These are phyloP conservation scores for Echeveria elegans DNA, from an alignment of 164 flowering plant genomes.

Conservation along the genomic window DNA sequence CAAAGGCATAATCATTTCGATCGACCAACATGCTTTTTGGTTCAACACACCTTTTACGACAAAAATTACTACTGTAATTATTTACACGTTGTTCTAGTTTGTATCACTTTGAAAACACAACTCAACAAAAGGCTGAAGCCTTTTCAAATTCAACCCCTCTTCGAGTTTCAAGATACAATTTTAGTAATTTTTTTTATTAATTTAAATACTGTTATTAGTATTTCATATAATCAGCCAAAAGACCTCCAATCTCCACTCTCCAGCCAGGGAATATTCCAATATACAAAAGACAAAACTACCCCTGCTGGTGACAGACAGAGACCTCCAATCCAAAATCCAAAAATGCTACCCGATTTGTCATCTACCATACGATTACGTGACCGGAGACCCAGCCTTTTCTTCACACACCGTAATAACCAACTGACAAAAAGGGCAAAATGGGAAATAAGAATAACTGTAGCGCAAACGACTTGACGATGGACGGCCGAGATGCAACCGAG, in stretches of 20 bases:
- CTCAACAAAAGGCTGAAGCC: neutral
- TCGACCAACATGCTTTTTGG: constrained; percentile 1
- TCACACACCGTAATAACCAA: neutral
- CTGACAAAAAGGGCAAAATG: constrained; percentile 30
- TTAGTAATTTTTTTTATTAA: neutral
- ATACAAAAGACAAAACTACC: neutral
- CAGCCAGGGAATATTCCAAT: neutral
- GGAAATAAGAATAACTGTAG: constrained; percentile 21
- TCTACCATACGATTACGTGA: neutral
- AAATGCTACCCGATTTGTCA: neutral
- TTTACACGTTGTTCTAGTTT: neutral
- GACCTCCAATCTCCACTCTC: neutral
- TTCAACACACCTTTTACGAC: neutral
- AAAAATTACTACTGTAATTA: neutral
- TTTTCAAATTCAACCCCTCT: neutral
- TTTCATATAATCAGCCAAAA: too few relatives aligned
- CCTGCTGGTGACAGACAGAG: neutral
- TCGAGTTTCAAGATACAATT: neutral
- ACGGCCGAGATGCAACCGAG: constrained; percentile 24
- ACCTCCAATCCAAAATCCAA: neutral
- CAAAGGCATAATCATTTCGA: neutral
- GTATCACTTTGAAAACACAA: neutral
- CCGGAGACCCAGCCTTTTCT: too few relatives aligned
- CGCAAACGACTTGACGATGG: neutral
- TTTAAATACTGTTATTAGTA: too few relatives aligned